Conservation (phyloP, 805 yeast species). For the Saturnispora dispora region DNA sequence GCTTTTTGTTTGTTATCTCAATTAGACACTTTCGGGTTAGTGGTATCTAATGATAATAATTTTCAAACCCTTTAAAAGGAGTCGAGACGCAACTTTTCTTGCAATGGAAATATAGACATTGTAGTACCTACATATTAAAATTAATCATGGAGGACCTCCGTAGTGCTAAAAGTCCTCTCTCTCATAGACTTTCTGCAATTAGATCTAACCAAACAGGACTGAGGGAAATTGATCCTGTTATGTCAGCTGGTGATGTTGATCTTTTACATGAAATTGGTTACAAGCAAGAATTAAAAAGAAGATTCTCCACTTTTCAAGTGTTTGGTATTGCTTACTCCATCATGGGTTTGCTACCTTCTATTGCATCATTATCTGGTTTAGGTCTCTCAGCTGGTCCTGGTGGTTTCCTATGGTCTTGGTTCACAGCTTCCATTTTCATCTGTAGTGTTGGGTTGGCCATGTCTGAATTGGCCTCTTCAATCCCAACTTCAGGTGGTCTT, state of each 20-base stretch:
- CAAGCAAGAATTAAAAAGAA: constrained; percentile 57
- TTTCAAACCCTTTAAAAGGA: background rate
- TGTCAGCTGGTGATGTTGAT: constrained; percentile 24
- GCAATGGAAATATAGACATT: too few species aligned
- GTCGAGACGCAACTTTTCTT: background rate
- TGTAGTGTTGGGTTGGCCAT: constrained; percentile 49
- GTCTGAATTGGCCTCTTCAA: constrained; percentile 60
- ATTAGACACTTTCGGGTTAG: background rate
- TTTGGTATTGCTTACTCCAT: constrained; percentile 59
- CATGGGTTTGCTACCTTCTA: constrained; percentile 57
- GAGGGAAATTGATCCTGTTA: constrained; percentile 24
- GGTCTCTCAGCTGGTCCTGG: constrained; percentile 57
- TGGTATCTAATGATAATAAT: background rate
- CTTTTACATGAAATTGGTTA: constrained; percentile 50
- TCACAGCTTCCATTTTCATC: constrained; percentile 47
- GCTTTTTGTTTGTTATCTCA: background rate
- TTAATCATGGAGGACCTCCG: constrained; percentile 3
- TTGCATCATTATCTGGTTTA: constrained; percentile 53
- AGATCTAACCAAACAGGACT: constrained; percentile 19
- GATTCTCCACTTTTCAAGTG: constrained; percentile 45
- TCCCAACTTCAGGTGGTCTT: constrained; percentile 62
- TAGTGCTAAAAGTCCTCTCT: constrained; percentile 11
- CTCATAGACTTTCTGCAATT: constrained; percentile 16
- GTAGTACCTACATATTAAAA: background rate
- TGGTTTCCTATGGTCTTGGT: constrained; percentile 49